phyloP scores from a whole-genome alignment of 1,284 basidiomycete genomes.

The Apiotrichum porosum region DNA sequence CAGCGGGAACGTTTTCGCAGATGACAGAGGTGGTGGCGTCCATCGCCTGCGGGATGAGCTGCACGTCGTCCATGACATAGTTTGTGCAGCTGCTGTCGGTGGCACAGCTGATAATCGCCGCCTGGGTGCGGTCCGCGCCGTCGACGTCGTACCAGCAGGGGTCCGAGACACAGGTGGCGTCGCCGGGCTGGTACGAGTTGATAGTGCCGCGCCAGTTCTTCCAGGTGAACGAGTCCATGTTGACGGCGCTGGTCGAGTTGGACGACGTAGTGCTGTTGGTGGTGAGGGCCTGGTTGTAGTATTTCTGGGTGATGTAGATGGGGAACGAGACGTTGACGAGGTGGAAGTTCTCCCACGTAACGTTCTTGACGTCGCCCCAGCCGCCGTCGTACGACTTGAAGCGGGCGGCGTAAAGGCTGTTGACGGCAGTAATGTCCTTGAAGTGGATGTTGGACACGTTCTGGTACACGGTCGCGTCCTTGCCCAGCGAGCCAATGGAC shows the following conservation, averaged over 20 bases:
- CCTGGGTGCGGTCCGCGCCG: conserved; percentile 31
- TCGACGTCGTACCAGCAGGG: conserved; percentile 46
- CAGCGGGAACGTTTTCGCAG: conserved; percentile 14
- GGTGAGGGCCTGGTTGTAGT: conserved; percentile 16
- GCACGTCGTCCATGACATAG: conserved; percentile 24
- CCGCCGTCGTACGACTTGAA: conserved; percentile 54
- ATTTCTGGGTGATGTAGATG: conserved; percentile 54
- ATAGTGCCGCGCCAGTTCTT: conserved; percentile 51
- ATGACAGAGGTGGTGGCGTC: conserved; percentile 4
- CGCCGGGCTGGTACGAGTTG: conserved; percentile 46
- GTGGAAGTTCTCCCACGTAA: conserved; percentile 53
- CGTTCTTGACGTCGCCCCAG: conserved; percentile 50
- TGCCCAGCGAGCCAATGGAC: conserved; percentile 55
- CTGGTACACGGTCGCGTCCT: conserved; percentile 41
- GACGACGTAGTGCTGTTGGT: not conserved
- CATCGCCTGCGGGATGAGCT: conserved; percentile 20
- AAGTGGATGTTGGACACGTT: conserved; percentile 26
- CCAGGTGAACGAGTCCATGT: conserved; percentile 28
- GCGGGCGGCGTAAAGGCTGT: conserved; percentile 53
- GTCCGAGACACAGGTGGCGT: conserved; percentile 40
- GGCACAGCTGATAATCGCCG: conserved; percentile 37
- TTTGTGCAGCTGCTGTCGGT: conserved; percentile 22
- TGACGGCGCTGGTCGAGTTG: conserved; percentile 14
- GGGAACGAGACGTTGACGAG: conserved; percentile 44
- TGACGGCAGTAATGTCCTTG: conserved; percentile 26